Conservation (phyloP, 306 rosid species). For the Myrica gale region DNA sequence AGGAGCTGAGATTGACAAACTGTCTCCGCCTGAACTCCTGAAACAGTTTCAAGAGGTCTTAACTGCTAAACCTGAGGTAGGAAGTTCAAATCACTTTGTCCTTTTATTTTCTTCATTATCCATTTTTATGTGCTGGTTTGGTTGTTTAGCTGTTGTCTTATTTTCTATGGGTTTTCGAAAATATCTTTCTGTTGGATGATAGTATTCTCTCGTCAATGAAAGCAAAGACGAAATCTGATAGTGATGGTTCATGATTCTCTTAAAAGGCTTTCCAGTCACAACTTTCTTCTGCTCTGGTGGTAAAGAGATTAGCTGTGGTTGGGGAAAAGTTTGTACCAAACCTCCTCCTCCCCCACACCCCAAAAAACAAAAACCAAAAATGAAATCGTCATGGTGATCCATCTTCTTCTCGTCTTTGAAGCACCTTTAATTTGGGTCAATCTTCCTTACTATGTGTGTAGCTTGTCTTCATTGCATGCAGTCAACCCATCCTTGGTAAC, state of each 20-base stretch:
- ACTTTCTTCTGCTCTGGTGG: neutral
- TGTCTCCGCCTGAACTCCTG: slow-evolving; percentile 52
- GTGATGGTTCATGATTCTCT: neutral
- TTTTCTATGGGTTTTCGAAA: neutral
- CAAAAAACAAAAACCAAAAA: neutral
- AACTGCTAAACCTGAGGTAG: slow-evolving; percentile 52
- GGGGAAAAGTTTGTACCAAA: neutral
- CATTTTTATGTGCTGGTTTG: neutral
- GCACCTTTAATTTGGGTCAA: neutral
- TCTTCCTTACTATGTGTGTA: neutral
- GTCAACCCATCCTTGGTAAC: neutral
- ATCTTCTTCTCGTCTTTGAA: neutral
- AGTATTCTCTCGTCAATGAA: neutral
- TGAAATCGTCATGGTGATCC: neutral
- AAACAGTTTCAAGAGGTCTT: slow-evolving; percentile 60
- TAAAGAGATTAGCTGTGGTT: neutral
- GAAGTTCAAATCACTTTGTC: neutral
- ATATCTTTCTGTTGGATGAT: too few species aligned
- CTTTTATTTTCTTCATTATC: neutral
- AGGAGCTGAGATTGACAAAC: slow-evolving; percentile 58
- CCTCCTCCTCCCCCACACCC: too few species aligned
- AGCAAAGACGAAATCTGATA: neutral
- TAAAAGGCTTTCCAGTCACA: neutral
- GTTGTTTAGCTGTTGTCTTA: neutral
- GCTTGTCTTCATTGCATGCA: neutral